A percentile compares a stretch with the other conserved stretches of the same genome.
Evolutionary conservation across 108 stramenopile species (phyloP).

Genomic region (Skeletonema grethae): DNA sequence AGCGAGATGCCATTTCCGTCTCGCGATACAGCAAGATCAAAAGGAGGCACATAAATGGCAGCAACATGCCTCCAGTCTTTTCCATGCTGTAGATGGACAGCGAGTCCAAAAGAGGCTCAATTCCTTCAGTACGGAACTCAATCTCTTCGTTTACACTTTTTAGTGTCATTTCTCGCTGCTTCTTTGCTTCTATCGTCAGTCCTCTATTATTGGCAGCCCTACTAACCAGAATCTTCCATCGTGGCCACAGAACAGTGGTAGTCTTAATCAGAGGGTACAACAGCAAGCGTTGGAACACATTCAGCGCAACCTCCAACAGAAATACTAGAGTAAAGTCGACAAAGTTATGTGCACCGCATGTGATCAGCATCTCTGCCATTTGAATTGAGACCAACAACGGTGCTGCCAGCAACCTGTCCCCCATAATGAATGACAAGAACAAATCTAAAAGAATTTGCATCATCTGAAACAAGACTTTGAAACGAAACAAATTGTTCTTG

Average conservation of each 20-base stretch:
- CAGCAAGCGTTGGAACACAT: constrained; percentile 72
- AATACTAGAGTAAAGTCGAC: constrained; percentile 72
- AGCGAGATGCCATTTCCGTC: constrained; percentile 71
- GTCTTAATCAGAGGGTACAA: constrained; percentile 68
- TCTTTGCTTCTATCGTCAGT: constrained; percentile 71
- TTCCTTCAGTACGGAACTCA: constrained; percentile 74
- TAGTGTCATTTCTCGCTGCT: constrained; percentile 70
- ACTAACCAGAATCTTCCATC: constrained; percentile 64
- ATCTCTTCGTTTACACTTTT: constrained; percentile 82
- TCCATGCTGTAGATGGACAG: constrained; percentile 68
- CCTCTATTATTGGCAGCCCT: constrained; percentile 50
- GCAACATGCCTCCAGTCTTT: constrained; percentile 48
- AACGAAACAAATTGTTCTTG: constrained; percentile 59
- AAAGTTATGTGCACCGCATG: constrained; percentile 83
- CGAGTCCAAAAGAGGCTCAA: constrained; percentile 80
- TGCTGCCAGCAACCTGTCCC: constrained; percentile 65
- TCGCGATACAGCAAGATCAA: constrained; percentile 61
- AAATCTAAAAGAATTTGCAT: constrained; percentile 65
- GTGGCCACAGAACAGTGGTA: constrained; percentile 60
- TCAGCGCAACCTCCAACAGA: constrained; percentile 63
- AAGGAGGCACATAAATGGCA: constrained; percentile 65
- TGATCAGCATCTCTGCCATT: constrained; percentile 69
- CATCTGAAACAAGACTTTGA: constrained; percentile 72
- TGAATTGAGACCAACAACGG: constrained; percentile 69
- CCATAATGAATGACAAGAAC: constrained; percentile 49